Base-by-base conservation (phyloP, 2,329 filamentous ascomycete genomes). In the Xylariaceae sp. region DNA sequence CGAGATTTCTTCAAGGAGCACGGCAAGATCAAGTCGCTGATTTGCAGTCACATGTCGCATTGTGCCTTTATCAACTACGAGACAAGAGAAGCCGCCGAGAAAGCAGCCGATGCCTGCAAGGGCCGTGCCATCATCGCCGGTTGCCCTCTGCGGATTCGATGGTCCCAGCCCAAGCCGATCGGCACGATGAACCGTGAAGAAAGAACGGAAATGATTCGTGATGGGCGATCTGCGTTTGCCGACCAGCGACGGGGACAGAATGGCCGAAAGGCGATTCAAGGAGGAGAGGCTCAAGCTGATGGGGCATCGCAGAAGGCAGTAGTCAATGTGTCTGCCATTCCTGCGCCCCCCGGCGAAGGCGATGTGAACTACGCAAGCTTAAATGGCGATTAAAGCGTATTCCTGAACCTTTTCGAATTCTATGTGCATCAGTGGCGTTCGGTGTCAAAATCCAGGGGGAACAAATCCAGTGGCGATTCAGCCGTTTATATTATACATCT, bases 1-100 rank as follows among this genome's bases (percentile, higher is more conserved):
- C 89, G 94, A 52, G 88, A 91, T 2, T 94, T 95, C 74, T 99
- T 99, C 78, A 86, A 90, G 62, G 83, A 84, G 15, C 92, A 92
- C 69, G 94, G 94, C 64, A 90, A 93, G 70, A 87, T 99, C 61
- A 90, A 94, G 69, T 97, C 92, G 30, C 78, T 99, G 13, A 88
- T 99, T 44, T 97, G 94, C 75, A 97, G 92, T 5, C 94, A 99
- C 76, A 92, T 96, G 78, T 93, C 93, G 13, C 94, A 97, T 71
- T 97, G 92, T 73, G 94, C 94, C 1, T 99, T 97, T 71, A 81
- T 99, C 76, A 99, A 99, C 76, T 99, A 91, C 73, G 86, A 92
- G 67, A 90, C 88, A 2, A 84, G 94, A 59, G 86, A 90, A 62
- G 88, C 84, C 0, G 94, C 95, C 0, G 94, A 99, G 75, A 86